Evolutionary conservation across 805 yeast species (phyloP).

Genomic region (Lachancea fermentati): DNA sequence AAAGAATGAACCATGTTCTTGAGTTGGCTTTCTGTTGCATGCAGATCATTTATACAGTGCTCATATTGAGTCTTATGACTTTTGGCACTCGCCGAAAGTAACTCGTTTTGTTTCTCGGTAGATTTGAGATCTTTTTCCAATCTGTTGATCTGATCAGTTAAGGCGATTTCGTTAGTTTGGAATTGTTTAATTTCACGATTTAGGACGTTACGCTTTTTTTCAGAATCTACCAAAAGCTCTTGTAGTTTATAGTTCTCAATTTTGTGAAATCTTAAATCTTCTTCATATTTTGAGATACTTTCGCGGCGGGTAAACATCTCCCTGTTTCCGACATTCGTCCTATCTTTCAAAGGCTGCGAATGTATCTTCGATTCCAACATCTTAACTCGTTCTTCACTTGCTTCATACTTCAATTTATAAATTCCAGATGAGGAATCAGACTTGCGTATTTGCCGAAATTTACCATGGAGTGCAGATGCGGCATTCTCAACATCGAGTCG

Average conservation of each 20-base stretch:
- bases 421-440: conserved; percentile 31
- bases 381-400: conserved; percentile 41
- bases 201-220: conserved; percentile 39
- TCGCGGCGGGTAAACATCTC: conserved; percentile 27
- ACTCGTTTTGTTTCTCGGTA: conserved; percentile 47
- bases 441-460: conserved; percentile 22
- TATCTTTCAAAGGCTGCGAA: conserved; percentile 23
- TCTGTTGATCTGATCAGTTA: conserved; percentile 38
- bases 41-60: conserved; percentile 65
- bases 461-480: conserved; percentile 24
- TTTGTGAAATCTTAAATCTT: conserved; percentile 26
- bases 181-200: conserved; percentile 40
- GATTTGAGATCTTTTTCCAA: conserved; percentile 55
- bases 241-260: conserved; percentile 41
- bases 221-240: conserved; percentile 43
- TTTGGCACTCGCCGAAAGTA: conserved; percentile 49
- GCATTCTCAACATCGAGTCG: conserved; percentile 47
- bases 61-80: conserved; percentile 69
- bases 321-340: conserved; percentile 23
- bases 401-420: conserved; percentile 42
- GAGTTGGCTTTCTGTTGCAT: conserved; percentile 69
- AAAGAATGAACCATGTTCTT: conserved; percentile 45
- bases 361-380: conserved; percentile 35
- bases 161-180: conserved; percentile 33
- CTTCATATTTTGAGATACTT: conserved; percentile 28